phyloP scores from a whole-genome alignment of 2,329 filamentous ascomycete species.

The Neodidymelliopsis sp. region DNA sequence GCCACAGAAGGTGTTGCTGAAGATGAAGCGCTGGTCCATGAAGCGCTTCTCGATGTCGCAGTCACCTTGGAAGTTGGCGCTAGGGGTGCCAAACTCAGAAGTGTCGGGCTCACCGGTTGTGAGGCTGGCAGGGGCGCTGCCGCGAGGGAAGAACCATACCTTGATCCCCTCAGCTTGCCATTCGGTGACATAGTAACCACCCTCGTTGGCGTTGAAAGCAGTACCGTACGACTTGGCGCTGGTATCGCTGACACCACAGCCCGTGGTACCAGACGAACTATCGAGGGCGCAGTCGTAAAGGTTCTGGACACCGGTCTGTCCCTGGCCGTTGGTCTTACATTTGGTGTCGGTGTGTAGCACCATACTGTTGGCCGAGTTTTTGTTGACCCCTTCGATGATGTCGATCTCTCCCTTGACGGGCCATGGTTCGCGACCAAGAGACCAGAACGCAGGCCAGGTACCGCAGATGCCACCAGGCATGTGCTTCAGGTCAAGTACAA shows the following conservation, averaged over 20 bases:
- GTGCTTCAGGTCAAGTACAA: conserved; percentile 41
- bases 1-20: conserved; percentile 87
- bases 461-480: conserved; percentile 43
- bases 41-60: conserved; percentile 79
- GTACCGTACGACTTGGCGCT: conserved; percentile 54
- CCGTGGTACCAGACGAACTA: conserved; percentile 19
- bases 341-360: conserved; percentile 39
- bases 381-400: conserved; percentile 46
- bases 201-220: conserved; percentile 58
- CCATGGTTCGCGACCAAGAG: conserved; percentile 37
- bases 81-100: conserved; percentile 68
- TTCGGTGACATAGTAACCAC: conserved; percentile 54
- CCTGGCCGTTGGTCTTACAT: conserved; percentile 29
- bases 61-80: conserved; percentile 71
- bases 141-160: conserved; percentile 81
- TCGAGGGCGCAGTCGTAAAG: conserved; percentile 29
- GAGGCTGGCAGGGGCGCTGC: conserved; percentile 67
- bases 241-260: conserved; percentile 55
- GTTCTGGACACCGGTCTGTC: conserved; percentile 21
- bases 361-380: conserved; percentile 33
- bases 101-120: conserved; percentile 66
- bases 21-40: conserved; percentile 74
- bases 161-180: conserved; percentile 76
- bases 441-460: conserved; percentile 47
- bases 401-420: conserved; percentile 43